Conservation (phyloP, 352 stramenopile genomes). For the Phytopythium chamaehyphon region DNA sequence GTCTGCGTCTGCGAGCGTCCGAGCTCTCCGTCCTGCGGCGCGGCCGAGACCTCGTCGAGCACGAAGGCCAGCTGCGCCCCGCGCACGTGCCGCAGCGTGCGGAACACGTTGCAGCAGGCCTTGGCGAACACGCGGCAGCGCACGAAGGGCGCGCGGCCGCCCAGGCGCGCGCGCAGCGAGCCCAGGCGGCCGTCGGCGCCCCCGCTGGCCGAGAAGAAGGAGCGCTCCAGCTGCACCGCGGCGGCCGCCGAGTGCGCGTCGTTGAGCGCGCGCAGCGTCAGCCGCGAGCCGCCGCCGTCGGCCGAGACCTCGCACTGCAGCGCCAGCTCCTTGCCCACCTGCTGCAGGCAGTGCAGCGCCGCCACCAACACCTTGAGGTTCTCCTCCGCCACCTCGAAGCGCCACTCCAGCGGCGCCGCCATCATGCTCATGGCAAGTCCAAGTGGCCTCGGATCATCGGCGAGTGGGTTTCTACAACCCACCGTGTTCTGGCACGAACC, state of each 20-base stretch:
- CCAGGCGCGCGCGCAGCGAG: conserved; percentile 16
- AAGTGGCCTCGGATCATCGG: neutral
- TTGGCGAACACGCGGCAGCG: conserved; percentile 80
- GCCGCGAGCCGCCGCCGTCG: conserved; percentile 11
- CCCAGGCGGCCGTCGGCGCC: conserved; percentile 15
- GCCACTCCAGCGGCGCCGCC: conserved; percentile 12
- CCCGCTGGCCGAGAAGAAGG: conserved; percentile 50
- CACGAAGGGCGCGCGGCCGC: conserved; percentile 35
- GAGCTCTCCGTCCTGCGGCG: conserved; percentile 15
- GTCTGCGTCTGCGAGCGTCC: conserved; percentile 4
- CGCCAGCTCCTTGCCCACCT: conserved; percentile 77
- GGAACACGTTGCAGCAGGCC: conserved; percentile 77
- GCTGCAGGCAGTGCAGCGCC: conserved; percentile 69
- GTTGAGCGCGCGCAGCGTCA: conserved; percentile 76
- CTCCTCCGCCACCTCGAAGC: conserved; percentile 70
- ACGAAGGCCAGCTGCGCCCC: conserved; percentile 62
- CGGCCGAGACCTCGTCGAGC: conserved; percentile 35
- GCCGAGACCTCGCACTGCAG: conserved; percentile 76
- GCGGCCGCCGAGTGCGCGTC: conserved; percentile 79
- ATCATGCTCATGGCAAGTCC: neutral
- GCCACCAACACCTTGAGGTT: conserved; percentile 75
- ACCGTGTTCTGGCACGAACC: too few relatives aligned
- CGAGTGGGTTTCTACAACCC: too few relatives aligned
- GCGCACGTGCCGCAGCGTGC: conserved; percentile 80
- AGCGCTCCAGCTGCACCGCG: conserved; percentile 51